A percentile compares a stretch with the other conserved stretches of the same genome.
Evolutionary conservation across 1,139 yeast genomes (phyloP).

Genomic region (Spencermartinsiella ligniputridi): DNA sequence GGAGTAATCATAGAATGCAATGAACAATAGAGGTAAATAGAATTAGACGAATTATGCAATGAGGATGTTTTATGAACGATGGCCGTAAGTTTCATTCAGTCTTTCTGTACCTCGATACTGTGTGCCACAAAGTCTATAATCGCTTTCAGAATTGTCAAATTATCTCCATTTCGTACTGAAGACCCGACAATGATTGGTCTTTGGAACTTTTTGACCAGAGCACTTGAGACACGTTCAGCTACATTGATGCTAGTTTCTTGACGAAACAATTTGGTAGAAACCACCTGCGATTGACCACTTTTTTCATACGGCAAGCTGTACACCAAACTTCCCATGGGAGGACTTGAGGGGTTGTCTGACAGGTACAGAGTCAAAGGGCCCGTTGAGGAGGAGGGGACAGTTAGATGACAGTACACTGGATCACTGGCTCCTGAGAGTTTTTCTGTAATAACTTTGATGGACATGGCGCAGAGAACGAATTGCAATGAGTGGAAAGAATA

Average conservation of each 20-base stretch:
- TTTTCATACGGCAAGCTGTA: constrained; percentile 18
- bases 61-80: too few species aligned
- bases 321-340: constrained; percentile 23
- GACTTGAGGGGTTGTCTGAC: constrained; percentile 5
- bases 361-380: constrained; percentile 12
- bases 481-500: too few species aligned
- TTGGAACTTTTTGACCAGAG: constrained; percentile 14
- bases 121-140: constrained; percentile 1
- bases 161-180: constrained; percentile 10
- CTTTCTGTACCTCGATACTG: too few species aligned
- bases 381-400: constrained; percentile 8
- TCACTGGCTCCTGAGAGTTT: not conserved
- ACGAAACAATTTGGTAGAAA: constrained; percentile 11
- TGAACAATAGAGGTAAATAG: too few species aligned
- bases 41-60: too few species aligned
- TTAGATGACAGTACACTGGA: constrained; percentile 15
- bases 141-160: constrained; percentile 2
- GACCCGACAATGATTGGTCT: constrained; percentile 20
- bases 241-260: constrained; percentile 18
- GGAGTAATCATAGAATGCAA: too few species aligned
- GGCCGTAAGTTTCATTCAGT: too few species aligned
- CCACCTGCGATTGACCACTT: constrained; percentile 3
- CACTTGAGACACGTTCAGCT: constrained; percentile 20
- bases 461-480: too few species aligned
- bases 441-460: not conserved